Base-by-base conservation (phyloP, 495 filamentous ascomycete genomes). In the Trichoderma orchidacearum region DNA sequence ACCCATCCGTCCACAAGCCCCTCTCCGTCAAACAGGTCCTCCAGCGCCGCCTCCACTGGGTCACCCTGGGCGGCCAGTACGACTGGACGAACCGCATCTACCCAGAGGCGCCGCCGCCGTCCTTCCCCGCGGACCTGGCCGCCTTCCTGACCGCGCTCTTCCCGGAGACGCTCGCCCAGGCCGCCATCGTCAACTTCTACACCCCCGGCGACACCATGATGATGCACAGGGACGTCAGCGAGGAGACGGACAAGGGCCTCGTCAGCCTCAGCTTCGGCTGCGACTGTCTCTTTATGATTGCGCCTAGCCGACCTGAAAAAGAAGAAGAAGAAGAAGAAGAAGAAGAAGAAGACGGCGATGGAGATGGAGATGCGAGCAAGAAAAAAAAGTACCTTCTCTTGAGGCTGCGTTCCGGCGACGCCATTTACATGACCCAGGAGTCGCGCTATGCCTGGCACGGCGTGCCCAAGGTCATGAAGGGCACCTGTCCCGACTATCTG, bases 371-470 rank as follows among this genome's bases (percentile, higher is more conserved):
- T 27, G 25, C 54, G 17, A 7, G 34, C 3, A 54, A 32, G n/a
- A 27, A 53, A 41, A 57, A 57, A 23, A 21, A 36, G 48, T 81
- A 78, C 35, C 66, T 87, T 27, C 69, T 85, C 3, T 67, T 93
- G 51, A 74, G 87, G 25, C 72, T 95, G 34, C 76, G 79, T 8
- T 92, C 88, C 4, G 90, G 89, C 0, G 90, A 92, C 70, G 85
- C 80, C 1, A 78, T 95, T 1, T 87, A 89, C 54, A 93, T 96
- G 87, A 81, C 80, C 51, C 80, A 86, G 32, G 75, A 80, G 54
- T 82, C 86, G 8, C 72, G 91, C 51, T 91, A 87, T 69, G 93
- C 91, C 12, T 96, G 91, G 93, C 91, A 96, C 72, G 89, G 86
- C 3, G 91, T 96, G 12, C 90, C 92, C 4, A 87, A 86, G 62